A percentile compares a stretch with the other conserved stretches of the same genome.
These are phyloP conservation scores for Botryotinia calthae DNA, from an alignment of 2,329 filamentous ascomycete genomes.

Conservation along the genomic window DNA sequence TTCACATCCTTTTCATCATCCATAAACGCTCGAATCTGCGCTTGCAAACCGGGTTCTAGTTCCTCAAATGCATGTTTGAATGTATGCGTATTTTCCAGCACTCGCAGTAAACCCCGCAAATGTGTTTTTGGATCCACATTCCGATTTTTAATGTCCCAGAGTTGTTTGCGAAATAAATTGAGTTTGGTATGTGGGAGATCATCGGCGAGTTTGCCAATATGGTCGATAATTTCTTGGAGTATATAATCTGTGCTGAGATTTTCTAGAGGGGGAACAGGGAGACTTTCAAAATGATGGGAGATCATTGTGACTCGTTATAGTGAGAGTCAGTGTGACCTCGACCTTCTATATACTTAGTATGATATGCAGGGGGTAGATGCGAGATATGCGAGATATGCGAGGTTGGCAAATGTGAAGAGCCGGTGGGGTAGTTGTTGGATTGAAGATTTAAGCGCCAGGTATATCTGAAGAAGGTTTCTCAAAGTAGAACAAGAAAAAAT, in stretches of 20 bases:
- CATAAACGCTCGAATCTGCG: slow-evolving; percentile 38
- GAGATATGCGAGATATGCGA: neutral
- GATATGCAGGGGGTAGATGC: slow-evolving; percentile 5
- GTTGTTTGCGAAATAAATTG: slow-evolving; percentile 33
- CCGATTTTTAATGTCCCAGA: slow-evolving; percentile 36
- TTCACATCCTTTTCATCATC: slow-evolving; percentile 28
- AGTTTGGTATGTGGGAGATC: slow-evolving; percentile 34
- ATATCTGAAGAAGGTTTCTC: neutral
- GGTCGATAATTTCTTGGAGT: slow-evolving; percentile 39
- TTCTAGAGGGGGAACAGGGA: slow-evolving; percentile 27
- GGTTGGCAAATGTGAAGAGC: neutral
- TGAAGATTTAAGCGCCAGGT: slow-evolving; percentile 2
- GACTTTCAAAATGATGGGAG: slow-evolving; percentile 17
- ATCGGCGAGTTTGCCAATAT: slow-evolving; percentile 34
- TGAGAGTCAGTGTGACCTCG: neutral
- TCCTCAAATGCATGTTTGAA: slow-evolving; percentile 36
- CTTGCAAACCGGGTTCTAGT: slow-evolving; percentile 35
- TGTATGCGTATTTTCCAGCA: slow-evolving; percentile 36
- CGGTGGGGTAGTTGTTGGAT: neutral
- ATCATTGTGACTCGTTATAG: slow-evolving; percentile 14
- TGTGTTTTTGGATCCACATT: slow-evolving; percentile 37
- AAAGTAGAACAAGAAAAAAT: neutral
- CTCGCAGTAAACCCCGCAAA: slow-evolving; percentile 37
- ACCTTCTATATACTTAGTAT: neutral
- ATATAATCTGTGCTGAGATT: slow-evolving; percentile 36